phyloP scores from a whole-genome alignment of 495 filamentous ascomycete species.

The Amniculicola lignicola region DNA sequence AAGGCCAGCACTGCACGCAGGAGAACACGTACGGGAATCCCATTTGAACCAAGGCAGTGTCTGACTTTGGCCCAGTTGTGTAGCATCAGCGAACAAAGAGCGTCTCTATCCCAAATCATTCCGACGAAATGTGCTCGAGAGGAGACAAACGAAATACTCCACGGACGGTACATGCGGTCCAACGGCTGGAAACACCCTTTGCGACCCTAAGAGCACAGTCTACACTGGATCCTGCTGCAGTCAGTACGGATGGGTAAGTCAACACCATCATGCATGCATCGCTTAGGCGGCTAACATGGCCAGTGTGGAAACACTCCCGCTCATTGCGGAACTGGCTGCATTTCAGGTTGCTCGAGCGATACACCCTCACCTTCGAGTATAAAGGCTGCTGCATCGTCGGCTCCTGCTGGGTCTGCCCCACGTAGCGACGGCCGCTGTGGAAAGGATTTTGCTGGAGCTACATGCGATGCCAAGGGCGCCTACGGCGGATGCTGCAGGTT shows the following conservation, averaged over 20 bases:
- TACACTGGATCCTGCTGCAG: slow-evolving; percentile 36
- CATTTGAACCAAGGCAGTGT: neutral
- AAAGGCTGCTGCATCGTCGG: neutral
- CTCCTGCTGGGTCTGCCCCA: neutral
- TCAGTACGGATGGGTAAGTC: slow-evolving; percentile 39
- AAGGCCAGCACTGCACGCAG: slow-evolving; percentile 28
- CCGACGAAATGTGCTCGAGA: slow-evolving; percentile 23
- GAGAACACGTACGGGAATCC: slow-evolving; percentile 23
- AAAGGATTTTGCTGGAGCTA: slow-evolving; percentile 30
- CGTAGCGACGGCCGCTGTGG: slow-evolving; percentile 34
- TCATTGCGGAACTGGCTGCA: slow-evolving; percentile 42
- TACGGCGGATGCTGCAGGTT: slow-evolving; percentile 38
- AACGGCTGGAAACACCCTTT: slow-evolving; percentile 35
- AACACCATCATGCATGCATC: neutral
- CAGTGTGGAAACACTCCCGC: slow-evolving; percentile 39
- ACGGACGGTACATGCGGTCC: slow-evolving; percentile 40
- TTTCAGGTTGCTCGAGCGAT: slow-evolving; percentile 37
- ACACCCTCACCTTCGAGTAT: slow-evolving; percentile 2
- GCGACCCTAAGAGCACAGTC: slow-evolving; percentile 38
- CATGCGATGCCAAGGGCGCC: slow-evolving; percentile 34
- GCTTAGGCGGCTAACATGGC: neutral
- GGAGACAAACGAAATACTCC: slow-evolving; percentile 34
- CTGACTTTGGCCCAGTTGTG: slow-evolving; percentile 19
- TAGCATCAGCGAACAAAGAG: slow-evolving; percentile 22
- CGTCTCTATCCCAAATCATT: slow-evolving; percentile 31